phyloP scores from a whole-genome alignment of 371 early-diverging fungal genomes.

The Blastocladiella emersonii region DNA sequence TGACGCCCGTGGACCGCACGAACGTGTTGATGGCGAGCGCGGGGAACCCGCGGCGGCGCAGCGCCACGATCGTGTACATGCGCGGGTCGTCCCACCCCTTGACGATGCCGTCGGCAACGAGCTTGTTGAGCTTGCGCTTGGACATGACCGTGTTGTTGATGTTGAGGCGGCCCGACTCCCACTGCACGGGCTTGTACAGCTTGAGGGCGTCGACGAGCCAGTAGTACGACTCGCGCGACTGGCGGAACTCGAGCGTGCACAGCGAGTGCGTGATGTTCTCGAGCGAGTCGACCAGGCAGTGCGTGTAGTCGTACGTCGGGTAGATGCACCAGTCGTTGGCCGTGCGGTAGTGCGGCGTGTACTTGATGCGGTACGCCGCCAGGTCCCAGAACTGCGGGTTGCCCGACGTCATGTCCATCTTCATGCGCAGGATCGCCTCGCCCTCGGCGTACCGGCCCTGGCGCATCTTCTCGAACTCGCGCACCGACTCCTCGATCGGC shows the following conservation, averaged over 20 bases:
- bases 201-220: conserved; percentile 98
- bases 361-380: conserved; percentile 93
- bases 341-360: conserved; percentile 85
- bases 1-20: conserved; percentile 88
- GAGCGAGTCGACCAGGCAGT: conserved; percentile 97
- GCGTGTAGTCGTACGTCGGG: conserved; percentile 99
- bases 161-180: conserved; percentile 98
- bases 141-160: conserved; percentile 93
- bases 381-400: conserved; percentile 99
- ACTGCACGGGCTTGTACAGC: conserved; percentile 99
- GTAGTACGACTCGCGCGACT: conserved; percentile 93
- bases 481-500: conserved; percentile 81
- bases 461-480: conserved; percentile 96
- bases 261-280: conserved; percentile 99
- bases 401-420: conserved; percentile 92
- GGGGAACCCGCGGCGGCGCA: conserved; percentile 97
- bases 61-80: conserved; percentile 90
- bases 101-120: conserved; percentile 70
- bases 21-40: conserved; percentile 98
- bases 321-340: conserved; percentile 93
- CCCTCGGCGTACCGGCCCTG: conserved; percentile 90
- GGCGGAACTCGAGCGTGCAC: conserved; percentile 96
- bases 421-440: conserved; percentile 92
- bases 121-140: conserved; percentile 92
- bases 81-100: conserved; percentile 98